phyloP scores from a whole-genome alignment of 2,329 filamentous ascomycete species.

The Clonostachys rhizophaga region DNA sequence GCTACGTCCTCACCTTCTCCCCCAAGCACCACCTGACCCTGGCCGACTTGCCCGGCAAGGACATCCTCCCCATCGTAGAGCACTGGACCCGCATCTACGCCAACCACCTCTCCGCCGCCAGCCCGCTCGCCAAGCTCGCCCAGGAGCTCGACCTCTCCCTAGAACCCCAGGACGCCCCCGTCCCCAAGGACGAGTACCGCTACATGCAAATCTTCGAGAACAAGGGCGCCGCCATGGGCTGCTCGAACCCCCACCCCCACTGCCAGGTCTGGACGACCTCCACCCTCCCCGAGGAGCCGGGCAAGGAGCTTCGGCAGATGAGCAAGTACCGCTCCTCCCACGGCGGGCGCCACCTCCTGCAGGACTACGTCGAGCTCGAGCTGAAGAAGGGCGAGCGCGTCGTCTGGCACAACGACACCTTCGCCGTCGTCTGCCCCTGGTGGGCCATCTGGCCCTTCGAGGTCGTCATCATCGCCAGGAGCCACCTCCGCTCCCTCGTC shows the following conservation, averaged over 20 bases:
- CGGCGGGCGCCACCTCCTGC: constrained; percentile 69
- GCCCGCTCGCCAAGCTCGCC: constrained; percentile 47
- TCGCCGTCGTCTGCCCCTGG: constrained; percentile 90
- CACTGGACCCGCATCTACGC: constrained; percentile 92
- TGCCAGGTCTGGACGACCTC: constrained; percentile 96
- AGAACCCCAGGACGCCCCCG: constrained; percentile 23
- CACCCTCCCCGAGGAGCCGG: constrained; percentile 83
- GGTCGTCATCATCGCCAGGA: constrained; percentile 81
- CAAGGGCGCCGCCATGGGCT: constrained; percentile 96
- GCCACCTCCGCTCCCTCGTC: constrained; percentile 78
- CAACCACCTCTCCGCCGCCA: constrained; percentile 69
- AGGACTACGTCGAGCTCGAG: constrained; percentile 84
- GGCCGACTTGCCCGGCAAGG: constrained; percentile 73
- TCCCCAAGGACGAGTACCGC: constrained; percentile 71
- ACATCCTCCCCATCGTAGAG: constrained; percentile 79
- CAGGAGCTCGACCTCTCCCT: constrained; percentile 33
- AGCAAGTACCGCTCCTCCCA: constrained; percentile 72
- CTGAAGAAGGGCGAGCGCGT: constrained; percentile 76
- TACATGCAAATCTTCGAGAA: constrained; percentile 99
- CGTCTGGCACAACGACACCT: constrained; percentile 81
- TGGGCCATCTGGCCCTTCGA: constrained; percentile 99
- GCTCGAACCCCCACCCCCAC: constrained; percentile 96
- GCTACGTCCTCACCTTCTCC: constrained; percentile 95
- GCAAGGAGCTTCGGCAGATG: constrained; percentile 73
- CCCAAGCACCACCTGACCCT: constrained; percentile 87